phyloP scores from a whole-genome alignment of 208 protist species.

The Trypanosoma rangeli region DNA sequence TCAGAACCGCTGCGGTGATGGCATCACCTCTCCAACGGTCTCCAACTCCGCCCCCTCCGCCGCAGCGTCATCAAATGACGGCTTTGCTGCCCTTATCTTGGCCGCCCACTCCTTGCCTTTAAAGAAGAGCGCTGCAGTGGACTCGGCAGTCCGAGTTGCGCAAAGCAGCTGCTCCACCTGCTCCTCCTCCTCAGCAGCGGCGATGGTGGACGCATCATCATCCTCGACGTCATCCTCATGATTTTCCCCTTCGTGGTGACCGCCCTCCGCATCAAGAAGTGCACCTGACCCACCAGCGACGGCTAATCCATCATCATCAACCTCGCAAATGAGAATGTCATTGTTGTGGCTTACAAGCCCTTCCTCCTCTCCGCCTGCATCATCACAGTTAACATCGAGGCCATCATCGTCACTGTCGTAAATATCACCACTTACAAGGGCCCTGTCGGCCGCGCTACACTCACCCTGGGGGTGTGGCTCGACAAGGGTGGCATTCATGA shows the following conservation, averaged over 20 bases:
- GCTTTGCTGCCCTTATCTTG: not conserved
- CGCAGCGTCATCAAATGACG: conserved; percentile 29
- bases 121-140: conserved; percentile 24
- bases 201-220: conserved; percentile 8
- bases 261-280: not conserved
- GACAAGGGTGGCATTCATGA: conserved; percentile 18
- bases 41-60: conserved; percentile 40
- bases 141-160: conserved; percentile 4
- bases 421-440: not conserved
- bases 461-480: not conserved
- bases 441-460: not conserved
- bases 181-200: conserved; percentile 19
- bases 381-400: not conserved
- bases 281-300: not conserved
- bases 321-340: not conserved
- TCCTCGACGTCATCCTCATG: conserved; percentile 26
- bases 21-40: conserved; percentile 36
- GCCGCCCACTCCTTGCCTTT: not conserved
- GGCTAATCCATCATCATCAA: not conserved
- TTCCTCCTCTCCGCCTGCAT: not conserved
- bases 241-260: not conserved
- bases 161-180: conserved; percentile 12
- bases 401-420: not conserved
- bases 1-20: conserved; percentile 24
- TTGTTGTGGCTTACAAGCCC: not conserved